Base-by-base conservation (phyloP, 768 basidiomycete species). In the Mrakia hoshinonis region DNA sequence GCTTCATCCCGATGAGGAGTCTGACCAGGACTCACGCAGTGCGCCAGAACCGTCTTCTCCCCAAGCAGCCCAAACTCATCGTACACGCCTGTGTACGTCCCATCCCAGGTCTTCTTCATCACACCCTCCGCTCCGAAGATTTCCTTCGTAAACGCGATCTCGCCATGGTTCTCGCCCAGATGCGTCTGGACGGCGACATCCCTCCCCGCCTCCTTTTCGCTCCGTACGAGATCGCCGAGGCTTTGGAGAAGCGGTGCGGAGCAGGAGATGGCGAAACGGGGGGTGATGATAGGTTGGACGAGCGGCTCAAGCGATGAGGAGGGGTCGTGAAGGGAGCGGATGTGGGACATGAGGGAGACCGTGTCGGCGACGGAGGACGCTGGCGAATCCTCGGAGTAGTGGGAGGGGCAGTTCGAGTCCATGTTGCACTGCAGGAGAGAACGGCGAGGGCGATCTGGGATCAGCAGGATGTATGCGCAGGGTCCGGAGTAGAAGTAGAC, bases 241-340 rank as follows among this genome's bases (percentile, higher is more conserved):
- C 81, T 79, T 0, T 76, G 60, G 63, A 97, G 83, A 38, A 94
- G 85, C n/a, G 84, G 81, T 15, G 83, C 79, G 0, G 92, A 86
- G 80, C 92, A 95, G 13, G 90, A 87, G 71, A 97, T 89, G 29
- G 95, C 95, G 79, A 97, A 98, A n/a, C 95, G 89, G 18, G 95
- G 95, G 0, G 95, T 97, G 52, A 97, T 81, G 76, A 92, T 87
- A 5, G 95, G 95, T 69, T 90, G 89, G 12, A 98, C 89, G 9
- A 94, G 85, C 1, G 85, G 71, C 20, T 72, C 68, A 18, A 54
- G 31, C 68, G 73, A 1, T 11, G 73, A 67, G 20, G 58, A 22
- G 6, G 60, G 49, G 5, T 51, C 43, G n/a, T 67, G 67, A 62
- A 91, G 80, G 5, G 83, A 77, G 48, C 85, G 85, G 76, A 96